Conservation (phyloP, 1,284 basidiomycete species). For the Leccinum subfulvum region DNA sequence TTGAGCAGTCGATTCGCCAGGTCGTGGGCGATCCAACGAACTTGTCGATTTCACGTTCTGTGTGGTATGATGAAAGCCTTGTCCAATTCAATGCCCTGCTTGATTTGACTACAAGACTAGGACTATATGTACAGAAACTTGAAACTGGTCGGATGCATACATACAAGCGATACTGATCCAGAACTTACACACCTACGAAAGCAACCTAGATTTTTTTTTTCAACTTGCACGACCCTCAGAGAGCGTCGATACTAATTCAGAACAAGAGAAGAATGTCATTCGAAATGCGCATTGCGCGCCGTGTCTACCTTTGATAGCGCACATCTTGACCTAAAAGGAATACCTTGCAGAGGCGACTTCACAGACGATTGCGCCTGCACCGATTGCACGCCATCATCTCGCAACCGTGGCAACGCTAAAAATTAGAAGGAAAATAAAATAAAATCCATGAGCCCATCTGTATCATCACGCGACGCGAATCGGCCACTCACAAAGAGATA, state of each 20-base stretch:
- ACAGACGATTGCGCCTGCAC: slow-evolving; percentile 36
- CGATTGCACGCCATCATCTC: slow-evolving; percentile 32
- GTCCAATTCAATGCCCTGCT: background rate
- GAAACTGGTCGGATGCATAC: background rate
- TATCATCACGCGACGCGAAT: background rate
- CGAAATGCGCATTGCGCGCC: background rate
- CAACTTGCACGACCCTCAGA: background rate
- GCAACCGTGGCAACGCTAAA: slow-evolving; percentile 37
- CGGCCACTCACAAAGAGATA: slow-evolving; percentile 38
- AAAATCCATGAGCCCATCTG: background rate
- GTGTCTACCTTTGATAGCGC: background rate
- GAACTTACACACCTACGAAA: background rate
- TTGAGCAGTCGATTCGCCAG: background rate
- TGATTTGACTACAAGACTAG: background rate
- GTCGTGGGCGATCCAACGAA: background rate
- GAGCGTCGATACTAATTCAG: background rate
- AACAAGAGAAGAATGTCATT: background rate
- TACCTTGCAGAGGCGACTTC: slow-evolving; percentile 4
- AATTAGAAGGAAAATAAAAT: background rate
- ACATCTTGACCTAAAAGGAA: background rate
- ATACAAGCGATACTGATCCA: background rate
- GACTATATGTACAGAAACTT: background rate
- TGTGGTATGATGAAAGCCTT: background rate
- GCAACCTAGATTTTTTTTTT: background rate
- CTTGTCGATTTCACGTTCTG: background rate